phyloP scores from a whole-genome alignment of 306 rosid species.

The Cicer pinnatifidum region DNA sequence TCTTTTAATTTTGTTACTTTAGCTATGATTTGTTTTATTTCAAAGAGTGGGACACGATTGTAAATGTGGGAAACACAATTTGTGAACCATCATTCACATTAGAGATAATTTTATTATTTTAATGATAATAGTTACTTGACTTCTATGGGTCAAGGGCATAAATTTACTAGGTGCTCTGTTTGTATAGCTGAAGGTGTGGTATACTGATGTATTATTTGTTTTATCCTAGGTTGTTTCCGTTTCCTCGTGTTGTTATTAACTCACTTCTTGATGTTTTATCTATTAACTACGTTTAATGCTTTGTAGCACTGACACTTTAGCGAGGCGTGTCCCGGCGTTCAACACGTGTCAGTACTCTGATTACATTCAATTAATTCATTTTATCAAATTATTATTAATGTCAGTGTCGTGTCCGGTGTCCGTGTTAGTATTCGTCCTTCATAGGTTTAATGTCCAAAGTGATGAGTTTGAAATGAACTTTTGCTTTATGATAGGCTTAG shows the following conservation, averaged over 20 bases:
- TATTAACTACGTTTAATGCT: neutral
- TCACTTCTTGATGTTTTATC: neutral
- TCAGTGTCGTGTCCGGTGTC: too few relatives aligned
- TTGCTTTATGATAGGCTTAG: conserved; percentile 11
- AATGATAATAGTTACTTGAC: neutral
- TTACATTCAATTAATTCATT: too few relatives aligned
- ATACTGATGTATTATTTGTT: neutral
- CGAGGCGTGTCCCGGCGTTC: too few relatives aligned
- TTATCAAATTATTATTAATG: too few relatives aligned
- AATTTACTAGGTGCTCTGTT: neutral
- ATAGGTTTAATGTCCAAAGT: neutral
- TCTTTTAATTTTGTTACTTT: conserved; percentile 5
- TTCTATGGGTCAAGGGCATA: neutral
- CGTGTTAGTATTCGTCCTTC: too few relatives aligned
- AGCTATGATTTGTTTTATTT: neutral
- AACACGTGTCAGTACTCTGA: too few relatives aligned
- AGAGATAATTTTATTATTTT: neutral
- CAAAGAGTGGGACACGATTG: neutral
- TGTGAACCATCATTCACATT: neutral
- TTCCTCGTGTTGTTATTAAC: neutral
- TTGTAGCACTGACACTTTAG: too few relatives aligned
- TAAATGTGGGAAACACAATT: neutral
- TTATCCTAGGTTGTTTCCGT: neutral
- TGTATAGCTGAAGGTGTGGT: conserved; percentile 8
- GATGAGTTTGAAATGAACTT: conserved; percentile 19